phyloP scores from a whole-genome alignment of 805 yeast species.

The Tetrapisispora phaffii region DNA sequence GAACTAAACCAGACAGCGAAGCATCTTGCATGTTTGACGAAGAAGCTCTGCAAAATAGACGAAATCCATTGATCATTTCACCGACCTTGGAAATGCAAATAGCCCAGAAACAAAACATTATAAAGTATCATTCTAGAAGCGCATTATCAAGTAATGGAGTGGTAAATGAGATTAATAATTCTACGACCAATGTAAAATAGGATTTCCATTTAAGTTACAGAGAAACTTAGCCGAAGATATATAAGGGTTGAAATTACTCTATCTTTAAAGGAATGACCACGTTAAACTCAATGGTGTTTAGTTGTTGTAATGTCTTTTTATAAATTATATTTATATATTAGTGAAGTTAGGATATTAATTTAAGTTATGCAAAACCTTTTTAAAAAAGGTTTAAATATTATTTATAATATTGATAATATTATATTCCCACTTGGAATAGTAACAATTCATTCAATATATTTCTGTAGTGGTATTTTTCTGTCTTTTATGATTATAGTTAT shows the following conservation, averaged over 20 bases:
- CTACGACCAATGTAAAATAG: no score
- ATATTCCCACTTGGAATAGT: neutral
- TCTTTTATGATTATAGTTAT: neutral
- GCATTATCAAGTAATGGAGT: neutral
- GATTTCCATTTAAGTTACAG: neutral
- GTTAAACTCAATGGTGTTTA: neutral
- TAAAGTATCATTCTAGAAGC: neutral
- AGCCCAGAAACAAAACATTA: neutral
- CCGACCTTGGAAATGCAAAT: constrained; percentile 54
- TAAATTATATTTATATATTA: neutral
- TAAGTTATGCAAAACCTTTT: neutral
- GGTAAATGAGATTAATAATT: no score
- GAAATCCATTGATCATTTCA: constrained; percentile 50
- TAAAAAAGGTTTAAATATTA: neutral
- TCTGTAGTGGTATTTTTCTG: neutral
- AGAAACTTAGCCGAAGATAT: neutral
- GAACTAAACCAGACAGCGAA: neutral
- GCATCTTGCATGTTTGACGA: neutral
- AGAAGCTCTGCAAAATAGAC: constrained; percentile 8
- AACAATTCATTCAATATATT: neutral
- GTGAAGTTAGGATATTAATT: neutral
- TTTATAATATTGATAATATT: neutral
- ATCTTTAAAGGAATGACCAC: neutral
- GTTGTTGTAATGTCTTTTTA: neutral
- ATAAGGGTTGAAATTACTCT: no score